Evolutionary conservation across 108 stramenopile species (phyloP).

Genomic region (Skeletonema tropicum): DNA sequence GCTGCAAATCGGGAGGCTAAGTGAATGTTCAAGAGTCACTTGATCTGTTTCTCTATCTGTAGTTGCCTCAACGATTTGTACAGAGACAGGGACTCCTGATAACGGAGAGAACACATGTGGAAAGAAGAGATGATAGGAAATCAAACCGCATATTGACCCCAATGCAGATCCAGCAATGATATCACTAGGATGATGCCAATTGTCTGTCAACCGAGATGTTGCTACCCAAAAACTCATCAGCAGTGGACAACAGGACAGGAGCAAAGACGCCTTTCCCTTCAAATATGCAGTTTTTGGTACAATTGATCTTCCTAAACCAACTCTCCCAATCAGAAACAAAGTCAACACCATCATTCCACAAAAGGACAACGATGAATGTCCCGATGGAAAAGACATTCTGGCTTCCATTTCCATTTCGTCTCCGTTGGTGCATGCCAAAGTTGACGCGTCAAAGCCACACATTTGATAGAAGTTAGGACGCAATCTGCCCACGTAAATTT

Average conservation of each 20-base stretch:
- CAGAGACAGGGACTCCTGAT: slow-evolving; percentile 61
- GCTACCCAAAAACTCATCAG: slow-evolving; percentile 45
- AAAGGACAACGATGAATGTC: slow-evolving; percentile 70
- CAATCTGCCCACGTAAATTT: slow-evolving; percentile 70
- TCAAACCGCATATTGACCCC: slow-evolving; percentile 54
- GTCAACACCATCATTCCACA: slow-evolving; percentile 73
- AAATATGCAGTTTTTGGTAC: slow-evolving; percentile 12
- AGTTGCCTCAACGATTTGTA: slow-evolving; percentile 8
- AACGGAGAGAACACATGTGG: slow-evolving; percentile 54
- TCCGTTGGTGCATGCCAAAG: slow-evolving; percentile 56
- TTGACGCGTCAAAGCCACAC: slow-evolving; percentile 66
- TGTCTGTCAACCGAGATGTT: slow-evolving; percentile 53
- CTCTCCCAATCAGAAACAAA: slow-evolving; percentile 62
- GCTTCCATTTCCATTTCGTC: slow-evolving; percentile 62
- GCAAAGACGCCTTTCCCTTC: slow-evolving; percentile 18
- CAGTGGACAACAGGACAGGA: slow-evolving; percentile 28
- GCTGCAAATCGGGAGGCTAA: slow-evolving; percentile 13
- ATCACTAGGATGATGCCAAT: slow-evolving; percentile 89
- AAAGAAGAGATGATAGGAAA: slow-evolving; percentile 69
- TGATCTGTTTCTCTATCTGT: slow-evolving; percentile 13
- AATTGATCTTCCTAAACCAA: slow-evolving; percentile 32
- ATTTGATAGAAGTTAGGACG: slow-evolving; percentile 85
- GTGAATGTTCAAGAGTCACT: slow-evolving; percentile 18
- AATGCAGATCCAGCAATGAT: slow-evolving; percentile 73
- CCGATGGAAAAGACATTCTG: slow-evolving; percentile 77